Conservation (phyloP, 202 grass and related monocot species). For the Brachypodium distachyon region DNA sequence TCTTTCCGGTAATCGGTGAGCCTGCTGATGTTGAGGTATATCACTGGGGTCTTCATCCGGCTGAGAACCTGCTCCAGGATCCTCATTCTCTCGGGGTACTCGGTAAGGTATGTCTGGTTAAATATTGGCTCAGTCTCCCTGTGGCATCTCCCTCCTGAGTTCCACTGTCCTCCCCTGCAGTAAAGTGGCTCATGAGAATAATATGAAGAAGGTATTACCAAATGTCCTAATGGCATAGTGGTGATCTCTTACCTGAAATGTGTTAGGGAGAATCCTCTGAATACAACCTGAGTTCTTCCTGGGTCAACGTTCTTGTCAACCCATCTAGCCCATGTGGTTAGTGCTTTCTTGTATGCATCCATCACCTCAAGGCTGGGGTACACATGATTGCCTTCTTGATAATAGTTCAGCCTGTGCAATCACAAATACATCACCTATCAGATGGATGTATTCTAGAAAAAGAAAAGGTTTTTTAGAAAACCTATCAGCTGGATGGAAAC, state of each 20-base stretch:
- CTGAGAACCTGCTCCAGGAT: slow-evolving; percentile 54
- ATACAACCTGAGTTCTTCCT: slow-evolving; percentile 72
- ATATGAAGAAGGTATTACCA: background rate
- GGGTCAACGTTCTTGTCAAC: slow-evolving; percentile 69
- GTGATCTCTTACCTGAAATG: slow-evolving; percentile 67
- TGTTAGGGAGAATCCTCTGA: slow-evolving; percentile 71
- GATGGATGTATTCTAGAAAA: no score
- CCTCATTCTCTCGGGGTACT: slow-evolving; percentile 76
- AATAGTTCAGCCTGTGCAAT: slow-evolving; percentile 58
- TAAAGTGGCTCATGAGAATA: background rate
- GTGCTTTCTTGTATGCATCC: slow-evolving; percentile 72
- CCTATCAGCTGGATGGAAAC: no score
- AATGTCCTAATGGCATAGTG: background rate
- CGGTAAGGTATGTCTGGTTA: slow-evolving; percentile 48
- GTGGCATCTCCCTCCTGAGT: slow-evolving; percentile 75
- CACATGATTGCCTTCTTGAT: slow-evolving; percentile 76
- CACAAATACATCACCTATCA: background rate
- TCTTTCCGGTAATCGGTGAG: slow-evolving; percentile 90
- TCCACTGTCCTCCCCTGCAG: slow-evolving; percentile 86
- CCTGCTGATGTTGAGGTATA: slow-evolving; percentile 85
- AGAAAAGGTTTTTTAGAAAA: no score
- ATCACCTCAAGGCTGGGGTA: slow-evolving; percentile 53
- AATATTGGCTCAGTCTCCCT: slow-evolving; percentile 84
- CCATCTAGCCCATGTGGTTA: slow-evolving; percentile 76
- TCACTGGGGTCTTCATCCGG: slow-evolving; percentile 68